A percentile compares a stretch with the other conserved stretches of the same genome.
Conservation (phyloP, 2,329 filamentous ascomycete species). For the Paecilomyces formosus region DNA sequence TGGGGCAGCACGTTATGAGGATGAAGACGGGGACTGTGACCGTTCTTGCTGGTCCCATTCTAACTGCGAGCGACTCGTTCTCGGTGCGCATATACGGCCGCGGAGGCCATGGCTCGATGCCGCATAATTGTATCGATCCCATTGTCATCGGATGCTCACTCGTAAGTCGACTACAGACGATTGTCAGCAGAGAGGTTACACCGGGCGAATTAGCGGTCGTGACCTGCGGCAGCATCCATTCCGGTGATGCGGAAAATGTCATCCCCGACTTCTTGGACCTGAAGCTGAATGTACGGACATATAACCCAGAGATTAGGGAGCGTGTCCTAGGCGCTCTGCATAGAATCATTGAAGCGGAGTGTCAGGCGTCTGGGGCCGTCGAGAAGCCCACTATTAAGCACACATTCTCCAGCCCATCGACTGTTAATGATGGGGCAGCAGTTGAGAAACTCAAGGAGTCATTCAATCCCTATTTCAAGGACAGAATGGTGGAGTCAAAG, state of each 20-base stretch:
- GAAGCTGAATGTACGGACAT: constrained; percentile 35
- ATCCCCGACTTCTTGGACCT: constrained; percentile 37
- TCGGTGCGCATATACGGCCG: constrained; percentile 33
- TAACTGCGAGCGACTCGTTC: constrained; percentile 30
- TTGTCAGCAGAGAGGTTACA: constrained; percentile 32
- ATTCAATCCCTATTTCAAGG: constrained; percentile 42
- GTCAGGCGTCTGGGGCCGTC: constrained; percentile 40
- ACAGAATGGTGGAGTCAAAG: constrained; percentile 30
- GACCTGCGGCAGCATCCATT: constrained; percentile 37
- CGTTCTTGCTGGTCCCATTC: constrained; percentile 22
- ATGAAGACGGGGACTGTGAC: constrained; percentile 29
- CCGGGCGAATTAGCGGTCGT: constrained; percentile 38
- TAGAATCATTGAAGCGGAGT: constrained; percentile 47
- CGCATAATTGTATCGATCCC: constrained; percentile 41
- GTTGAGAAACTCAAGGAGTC: constrained; percentile 35
- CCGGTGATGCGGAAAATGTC: constrained; percentile 38
- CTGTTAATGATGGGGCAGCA: constrained; percentile 44
- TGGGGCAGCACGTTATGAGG: constrained; percentile 49
- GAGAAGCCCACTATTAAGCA: constrained; percentile 37
- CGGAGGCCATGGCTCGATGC: constrained; percentile 38
- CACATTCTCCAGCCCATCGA: constrained; percentile 40
- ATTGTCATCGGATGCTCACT: constrained; percentile 37
- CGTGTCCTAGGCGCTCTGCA: constrained; percentile 29
- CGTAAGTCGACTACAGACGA: constrained; percentile 33
- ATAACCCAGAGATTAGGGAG: constrained; percentile 21